These are phyloP conservation scores for Teratosphaeriaceae sp. DNA, from an alignment of 2,329 filamentous ascomycete genomes.

Conservation along the genomic window DNA sequence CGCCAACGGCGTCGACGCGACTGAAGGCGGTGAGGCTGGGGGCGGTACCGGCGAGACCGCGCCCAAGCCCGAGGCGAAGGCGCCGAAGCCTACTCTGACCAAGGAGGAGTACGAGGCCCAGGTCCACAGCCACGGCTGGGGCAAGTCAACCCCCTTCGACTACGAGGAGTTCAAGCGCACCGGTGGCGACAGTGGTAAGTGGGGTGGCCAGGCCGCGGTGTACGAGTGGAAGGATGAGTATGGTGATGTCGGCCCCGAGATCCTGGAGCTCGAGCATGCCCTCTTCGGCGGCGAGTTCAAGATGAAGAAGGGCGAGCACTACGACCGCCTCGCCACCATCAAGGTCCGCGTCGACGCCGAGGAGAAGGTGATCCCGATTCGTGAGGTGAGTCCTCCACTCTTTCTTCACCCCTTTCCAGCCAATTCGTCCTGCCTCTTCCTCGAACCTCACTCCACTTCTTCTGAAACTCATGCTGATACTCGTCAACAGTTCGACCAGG, in stretches of 20 bases:
- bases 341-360: conserved; percentile 46
- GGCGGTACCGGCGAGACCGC: neutral
- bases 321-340: conserved; percentile 47
- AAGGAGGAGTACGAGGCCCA: conserved; percentile 9
- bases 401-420: too few relatives aligned
- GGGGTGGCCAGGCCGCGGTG: conserved; percentile 50
- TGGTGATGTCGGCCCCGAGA: conserved; percentile 73
- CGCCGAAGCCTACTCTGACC: neutral
- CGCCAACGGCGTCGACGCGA: too few relatives aligned
- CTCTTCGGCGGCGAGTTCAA: conserved; percentile 59
- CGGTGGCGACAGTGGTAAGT: conserved; percentile 26
- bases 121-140: conserved; percentile 23
- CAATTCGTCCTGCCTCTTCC: neutral
- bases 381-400: conserved; percentile 36
- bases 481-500: conserved; percentile 57
- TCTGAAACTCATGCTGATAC: too few relatives aligned
- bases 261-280: conserved; percentile 62
- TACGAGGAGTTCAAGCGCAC: conserved; percentile 19
- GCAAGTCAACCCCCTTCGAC: conserved; percentile 20
- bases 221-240: conserved; percentile 84
- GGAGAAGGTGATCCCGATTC: conserved; percentile 42
- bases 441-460: too few relatives aligned
- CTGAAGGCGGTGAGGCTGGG: neutral
- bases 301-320: conserved; percentile 56
- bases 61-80: neutral